Percentiles rank a stretch among this genome's conserved stretches.
Evolutionary conservation across 2,329 filamentous ascomycete genomes (phyloP).

Genomic region (Verticillium alfalfae): DNA sequence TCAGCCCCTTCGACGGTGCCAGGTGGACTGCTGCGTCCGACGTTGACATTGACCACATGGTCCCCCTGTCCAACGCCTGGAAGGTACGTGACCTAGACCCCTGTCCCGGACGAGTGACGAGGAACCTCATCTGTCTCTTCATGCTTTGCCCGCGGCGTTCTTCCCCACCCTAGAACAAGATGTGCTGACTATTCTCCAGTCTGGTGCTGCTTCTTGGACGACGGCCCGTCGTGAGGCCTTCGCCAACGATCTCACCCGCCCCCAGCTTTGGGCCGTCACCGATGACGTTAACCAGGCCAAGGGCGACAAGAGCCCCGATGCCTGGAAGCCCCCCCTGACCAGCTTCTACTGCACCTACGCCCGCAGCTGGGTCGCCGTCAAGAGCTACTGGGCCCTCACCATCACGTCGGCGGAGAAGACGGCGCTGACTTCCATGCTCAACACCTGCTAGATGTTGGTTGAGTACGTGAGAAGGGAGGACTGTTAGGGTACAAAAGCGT

Average conservation of each 20-base stretch:
- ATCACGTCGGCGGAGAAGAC: constrained; percentile 62
- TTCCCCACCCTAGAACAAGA: too few relatives aligned
- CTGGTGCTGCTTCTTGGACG: constrained; percentile 60
- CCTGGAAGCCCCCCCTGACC: constrained; percentile 59
- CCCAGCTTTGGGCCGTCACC: constrained; percentile 66
- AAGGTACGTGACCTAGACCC: constrained; percentile 33
- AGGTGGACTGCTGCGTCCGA: constrained; percentile 64
- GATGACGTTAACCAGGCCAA: constrained; percentile 64
- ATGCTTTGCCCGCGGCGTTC: too few relatives aligned
- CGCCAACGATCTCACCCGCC: constrained; percentile 63
- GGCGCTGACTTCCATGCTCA: constrained; percentile 55
- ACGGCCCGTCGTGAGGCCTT: constrained; percentile 54
- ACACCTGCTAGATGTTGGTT: not conserved
- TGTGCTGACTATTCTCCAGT: constrained; percentile 27
- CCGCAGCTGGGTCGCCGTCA: constrained; percentile 63
- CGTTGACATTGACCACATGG: constrained; percentile 79
- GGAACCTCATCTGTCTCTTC: too few relatives aligned
- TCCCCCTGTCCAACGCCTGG: constrained; percentile 78
- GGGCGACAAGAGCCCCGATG: constrained; percentile 59
- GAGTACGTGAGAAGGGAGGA: too few relatives aligned
- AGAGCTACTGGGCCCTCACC: constrained; percentile 57
- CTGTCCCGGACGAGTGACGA: constrained; percentile 13
- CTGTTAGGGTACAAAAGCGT: not conserved
- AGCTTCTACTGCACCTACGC: constrained; percentile 66
- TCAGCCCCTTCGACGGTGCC: constrained; percentile 67